Conservation (phyloP, 768 basidiomycete genomes). For the Mycena belliarum region DNA sequence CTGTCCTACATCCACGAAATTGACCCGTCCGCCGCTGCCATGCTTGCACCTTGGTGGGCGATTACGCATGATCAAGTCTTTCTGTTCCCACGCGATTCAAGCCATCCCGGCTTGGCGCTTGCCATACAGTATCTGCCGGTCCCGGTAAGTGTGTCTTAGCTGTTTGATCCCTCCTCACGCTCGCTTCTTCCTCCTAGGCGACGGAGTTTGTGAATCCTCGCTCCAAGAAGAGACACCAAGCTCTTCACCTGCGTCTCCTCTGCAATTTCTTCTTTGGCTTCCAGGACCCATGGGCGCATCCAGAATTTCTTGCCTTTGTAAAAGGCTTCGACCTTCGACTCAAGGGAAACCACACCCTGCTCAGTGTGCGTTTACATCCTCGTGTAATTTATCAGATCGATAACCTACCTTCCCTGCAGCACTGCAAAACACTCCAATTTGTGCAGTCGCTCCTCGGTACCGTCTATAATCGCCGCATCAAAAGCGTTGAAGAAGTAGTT, state of each 20-base stretch:
- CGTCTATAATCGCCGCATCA: neutral
- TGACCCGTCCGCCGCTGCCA: neutral
- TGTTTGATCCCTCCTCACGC: neutral
- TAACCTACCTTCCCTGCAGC: neutral
- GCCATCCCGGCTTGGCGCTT: neutral
- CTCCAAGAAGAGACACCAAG: neutral
- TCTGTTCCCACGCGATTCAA: neutral
- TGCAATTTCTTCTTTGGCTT: neutral
- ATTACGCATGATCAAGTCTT: neutral
- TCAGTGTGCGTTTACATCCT: neutral
- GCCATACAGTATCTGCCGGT: neutral
- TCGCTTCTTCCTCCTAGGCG: neutral
- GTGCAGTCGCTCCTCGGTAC: neutral
- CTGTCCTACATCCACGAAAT: neutral
- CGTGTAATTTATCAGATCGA: neutral
- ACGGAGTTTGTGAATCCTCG: neutral
- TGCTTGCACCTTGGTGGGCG: neutral
- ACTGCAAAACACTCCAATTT: neutral
- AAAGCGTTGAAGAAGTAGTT: neutral
- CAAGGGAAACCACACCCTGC: too few species aligned
- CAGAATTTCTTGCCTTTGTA: neutral
- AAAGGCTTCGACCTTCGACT: too few species aligned
- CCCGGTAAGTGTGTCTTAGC: neutral
- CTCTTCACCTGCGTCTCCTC: neutral
- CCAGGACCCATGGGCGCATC: neutral